These are phyloP conservation scores for Calonectria multiphialidica DNA, from an alignment of 2,329 filamentous ascomycete genomes.

Conservation along the genomic window DNA sequence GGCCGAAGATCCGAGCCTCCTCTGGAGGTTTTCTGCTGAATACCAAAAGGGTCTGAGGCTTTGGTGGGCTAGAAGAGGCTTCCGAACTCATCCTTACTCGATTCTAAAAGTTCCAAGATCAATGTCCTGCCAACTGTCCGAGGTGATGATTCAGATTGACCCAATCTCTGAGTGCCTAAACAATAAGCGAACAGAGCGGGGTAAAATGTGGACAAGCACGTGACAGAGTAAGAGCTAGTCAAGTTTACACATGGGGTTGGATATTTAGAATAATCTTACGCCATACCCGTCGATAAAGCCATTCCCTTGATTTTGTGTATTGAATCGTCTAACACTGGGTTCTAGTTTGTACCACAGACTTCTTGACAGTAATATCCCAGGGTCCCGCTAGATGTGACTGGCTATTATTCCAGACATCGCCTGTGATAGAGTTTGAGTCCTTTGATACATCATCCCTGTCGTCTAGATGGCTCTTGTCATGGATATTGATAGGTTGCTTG, in stretches of 20 bases:
- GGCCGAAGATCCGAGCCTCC: not conserved
- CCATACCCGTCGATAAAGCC: too few relatives aligned
- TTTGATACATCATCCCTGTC: not conserved
- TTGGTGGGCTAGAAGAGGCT: not conserved
- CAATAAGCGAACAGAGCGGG: not conserved
- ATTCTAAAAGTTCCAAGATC: not conserved
- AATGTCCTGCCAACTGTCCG: not conserved
- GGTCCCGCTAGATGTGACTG: not conserved
- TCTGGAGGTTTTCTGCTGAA: not conserved
- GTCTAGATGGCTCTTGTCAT: not conserved
- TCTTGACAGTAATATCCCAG: not conserved
- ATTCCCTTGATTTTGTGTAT: not conserved
- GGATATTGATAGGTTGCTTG: not conserved
- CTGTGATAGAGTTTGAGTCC: not conserved
- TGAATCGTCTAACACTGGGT: not conserved
- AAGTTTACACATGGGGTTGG: too few relatives aligned
- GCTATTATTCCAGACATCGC: not conserved
- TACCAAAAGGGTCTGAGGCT: not conserved
- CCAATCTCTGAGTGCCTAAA: not conserved
- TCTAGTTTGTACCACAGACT: not conserved
- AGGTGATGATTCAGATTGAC: not conserved
- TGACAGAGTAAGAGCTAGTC: too few relatives aligned
- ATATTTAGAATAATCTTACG: too few relatives aligned
- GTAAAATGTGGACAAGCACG: not conserved
- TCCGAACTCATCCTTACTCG: not conserved